Evolutionary conservation across 2,329 filamentous ascomycete species (phyloP), one percentile per base, ranked within the genome.

Genomic region (Metarhizium album): DNA sequence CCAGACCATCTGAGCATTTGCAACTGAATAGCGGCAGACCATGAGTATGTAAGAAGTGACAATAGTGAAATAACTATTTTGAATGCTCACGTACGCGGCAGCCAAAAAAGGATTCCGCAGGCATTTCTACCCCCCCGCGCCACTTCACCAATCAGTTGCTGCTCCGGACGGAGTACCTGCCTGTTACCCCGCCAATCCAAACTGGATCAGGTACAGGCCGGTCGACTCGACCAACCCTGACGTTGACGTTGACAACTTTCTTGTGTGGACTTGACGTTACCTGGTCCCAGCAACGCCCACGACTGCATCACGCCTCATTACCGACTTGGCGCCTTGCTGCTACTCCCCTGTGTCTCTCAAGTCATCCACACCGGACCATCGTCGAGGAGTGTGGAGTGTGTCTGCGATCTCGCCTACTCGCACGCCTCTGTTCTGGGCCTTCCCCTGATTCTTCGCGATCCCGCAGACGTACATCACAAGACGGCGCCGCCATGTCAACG

Each of bases 401-500:
- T n/a, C 16, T 40, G 7, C 16, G 37, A 20, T 14, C 16, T 16
- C 6, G 37, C 37, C 11, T 18, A n/a, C 16, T 16, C 7, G n/a
- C n/a, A 18, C 37, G 18, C 18, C 40, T 43, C 40, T 24, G 16
- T 23, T 8, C 40, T 13, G 11, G 8, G 20, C 22, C 2, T 24
- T 23, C 22, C 22, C 13, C 20, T 13, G 22, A 43, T 24, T 53
- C 52, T 23, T 18, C 48, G 27, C 29, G 24, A 23, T 42, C 27
- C 20, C 20, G 9, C 46, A 23, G 51, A 42, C 5, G n/a, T 27
- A 35, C 27, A 20, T 16, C 33, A 37, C 16, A 35, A 35, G 33
- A 35, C 33, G 53, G 29, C 54, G 55, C 63, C 71, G 74, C 63
- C 62, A 96, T 96, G 90, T 95, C 90, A 57, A 94, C 89, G 69